Evolutionary conservation across 176 grass and related monocot genomes (phyloP).

Genomic region (Carex kokanica): DNA sequence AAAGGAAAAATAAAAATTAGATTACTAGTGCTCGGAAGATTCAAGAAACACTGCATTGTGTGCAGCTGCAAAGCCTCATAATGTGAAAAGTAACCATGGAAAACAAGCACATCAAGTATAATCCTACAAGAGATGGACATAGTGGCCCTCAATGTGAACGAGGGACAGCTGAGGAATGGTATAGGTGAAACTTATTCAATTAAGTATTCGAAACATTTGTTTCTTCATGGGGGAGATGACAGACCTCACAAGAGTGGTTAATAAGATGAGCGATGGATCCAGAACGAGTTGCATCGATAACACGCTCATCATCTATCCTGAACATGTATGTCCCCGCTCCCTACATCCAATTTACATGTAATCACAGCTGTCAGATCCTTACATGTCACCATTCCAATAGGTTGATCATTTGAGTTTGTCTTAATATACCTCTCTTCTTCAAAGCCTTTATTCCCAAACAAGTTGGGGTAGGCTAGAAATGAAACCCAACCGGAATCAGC

Average conservation of each 20-base stretch:
- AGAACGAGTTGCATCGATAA: slow-evolving; percentile 87
- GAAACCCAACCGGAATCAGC: no score
- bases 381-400: neutral
- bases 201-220: slow-evolving; percentile 16
- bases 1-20: slow-evolving; percentile 27
- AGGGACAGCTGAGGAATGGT: slow-evolving; percentile 1
- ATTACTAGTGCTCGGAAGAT: slow-evolving; percentile 16
- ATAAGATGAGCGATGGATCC: slow-evolving; percentile 98
- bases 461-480: no score
- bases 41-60: neutral
- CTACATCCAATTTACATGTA: slow-evolving; percentile 38
- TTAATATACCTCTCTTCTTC: neutral
- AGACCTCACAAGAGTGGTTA: slow-evolving; percentile 98
- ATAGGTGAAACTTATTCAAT: slow-evolving; percentile 7
- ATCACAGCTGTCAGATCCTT: neutral
- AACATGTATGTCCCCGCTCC: slow-evolving; percentile 99
- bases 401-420: slow-evolving; percentile 12
- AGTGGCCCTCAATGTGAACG: slow-evolving; percentile 11
- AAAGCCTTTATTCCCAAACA: no score
- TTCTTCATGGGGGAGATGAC: slow-evolving; percentile 25
- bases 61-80: slow-evolving; percentile 12
- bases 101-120: slow-evolving; percentile 14
- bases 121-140: slow-evolving; percentile 6
- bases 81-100: slow-evolving; percentile 7
- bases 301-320: slow-evolving; percentile 93